Evolutionary conservation across 495 filamentous ascomycete species (phyloP).

Genomic region (Bacidia gigantensis): DNA sequence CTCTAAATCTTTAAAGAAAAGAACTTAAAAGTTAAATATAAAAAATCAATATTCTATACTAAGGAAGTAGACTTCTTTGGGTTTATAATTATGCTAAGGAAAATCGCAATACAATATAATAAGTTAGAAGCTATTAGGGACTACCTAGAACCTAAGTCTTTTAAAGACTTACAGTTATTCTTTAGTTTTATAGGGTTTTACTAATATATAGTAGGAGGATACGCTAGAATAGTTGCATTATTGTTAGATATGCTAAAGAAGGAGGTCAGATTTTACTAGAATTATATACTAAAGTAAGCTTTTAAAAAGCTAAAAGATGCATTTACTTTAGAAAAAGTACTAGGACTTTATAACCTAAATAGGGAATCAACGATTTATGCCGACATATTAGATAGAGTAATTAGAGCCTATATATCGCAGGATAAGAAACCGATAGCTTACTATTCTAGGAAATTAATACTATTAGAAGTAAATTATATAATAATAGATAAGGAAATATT

Average conservation of each 20-base stretch:
- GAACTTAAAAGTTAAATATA: conserved; percentile 13
- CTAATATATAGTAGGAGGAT: conserved; percentile 19
- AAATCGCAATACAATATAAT: conserved; percentile 14
- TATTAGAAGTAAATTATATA: not conserved
- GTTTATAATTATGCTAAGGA: conserved; percentile 16
- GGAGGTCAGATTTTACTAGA: not conserved
- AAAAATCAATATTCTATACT: conserved; percentile 24
- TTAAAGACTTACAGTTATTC: conserved; percentile 17
- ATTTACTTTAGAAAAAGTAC: not conserved
- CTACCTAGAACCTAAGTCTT: conserved; percentile 15
- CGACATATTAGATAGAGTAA: not conserved
- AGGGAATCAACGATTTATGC: not conserved
- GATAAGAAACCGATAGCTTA: not conserved
- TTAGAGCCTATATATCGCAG: not conserved
- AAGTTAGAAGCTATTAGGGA: conserved; percentile 11
- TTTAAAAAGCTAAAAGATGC: not conserved
- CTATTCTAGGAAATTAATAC: not conserved
- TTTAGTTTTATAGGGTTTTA: conserved; percentile 26
- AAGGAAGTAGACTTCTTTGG: conserved; percentile 17
- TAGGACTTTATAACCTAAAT: not conserved
- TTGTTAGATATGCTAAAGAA: conserved; percentile 15
- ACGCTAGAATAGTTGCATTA: conserved; percentile 11
- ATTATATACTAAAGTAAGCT: not conserved
- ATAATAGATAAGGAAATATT: not conserved
- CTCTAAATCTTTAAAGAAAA: conserved; percentile 10